Base-by-base conservation (phyloP, 345 rosid species). In the Luvunga scandens region DNA sequence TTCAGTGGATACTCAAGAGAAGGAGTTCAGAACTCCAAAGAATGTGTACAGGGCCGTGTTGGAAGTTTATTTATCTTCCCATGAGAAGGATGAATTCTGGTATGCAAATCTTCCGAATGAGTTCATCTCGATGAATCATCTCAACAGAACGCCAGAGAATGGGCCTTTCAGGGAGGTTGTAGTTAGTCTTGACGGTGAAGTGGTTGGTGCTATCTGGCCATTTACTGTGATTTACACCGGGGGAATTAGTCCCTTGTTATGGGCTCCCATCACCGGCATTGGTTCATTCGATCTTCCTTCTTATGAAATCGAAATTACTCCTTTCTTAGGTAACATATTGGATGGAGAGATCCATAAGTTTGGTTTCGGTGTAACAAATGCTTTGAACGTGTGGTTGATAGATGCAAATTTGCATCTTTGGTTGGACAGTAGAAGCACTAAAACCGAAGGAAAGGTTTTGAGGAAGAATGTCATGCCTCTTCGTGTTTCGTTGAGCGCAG, bases 391-490 rank as follows among this genome's bases (percentile, higher is more conserved):
- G 73, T 95, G 98, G 97, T 90, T 83, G 36, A 73, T 95, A 0
- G 94, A 95, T 75, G 98, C 94, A 18, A 95, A 95, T 85, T 84
- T 95, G 91, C 98, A 95, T 80, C 92, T 93, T 67, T 95, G 98
- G 98, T 79, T 93, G 86, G 92, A 86, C 53, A 33, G 69, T n/a
- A 84, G 80, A 82, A 86, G 80, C 83, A 60, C 76, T 5, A 84
- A 60, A 50, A 94, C 90, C 3, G 77, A 84, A 72, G 97, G 92
- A 82, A 78, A 84, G 89, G 88, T 93, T 66, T 73, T 88, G 84
- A 85, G 80, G 78, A 77, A 83, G 4, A 71, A 77, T 13, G 77
- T 74, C 60, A 81, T 64, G 78, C 91, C 94, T 76, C 83, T 85
- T 34, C 75, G 25, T 25, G 64, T 86, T 57, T 85, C 87, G n/a